Conservation (phyloP, 108 stramenopile genomes). For the Nitzschia sp. region DNA sequence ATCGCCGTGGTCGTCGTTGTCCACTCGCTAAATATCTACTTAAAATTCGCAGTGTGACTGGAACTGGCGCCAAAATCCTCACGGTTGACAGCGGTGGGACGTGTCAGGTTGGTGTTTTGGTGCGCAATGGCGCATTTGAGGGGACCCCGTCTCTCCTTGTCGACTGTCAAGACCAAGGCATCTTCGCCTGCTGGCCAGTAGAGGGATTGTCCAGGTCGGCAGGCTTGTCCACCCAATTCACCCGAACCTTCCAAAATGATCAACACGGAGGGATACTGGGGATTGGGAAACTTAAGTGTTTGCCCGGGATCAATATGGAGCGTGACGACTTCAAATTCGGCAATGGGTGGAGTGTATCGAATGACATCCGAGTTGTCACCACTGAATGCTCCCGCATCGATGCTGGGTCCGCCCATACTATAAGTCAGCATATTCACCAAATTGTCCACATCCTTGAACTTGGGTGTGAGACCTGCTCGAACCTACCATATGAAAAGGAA, state of each 20-base stretch:
- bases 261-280: constrained; percentile 54
- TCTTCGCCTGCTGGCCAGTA: constrained; percentile 47
- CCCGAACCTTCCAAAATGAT: constrained; percentile 74
- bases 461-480: constrained; percentile 97
- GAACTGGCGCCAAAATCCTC: constrained; percentile 22
- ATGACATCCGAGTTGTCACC: constrained; percentile 57
- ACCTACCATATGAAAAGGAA: constrained; percentile 41
- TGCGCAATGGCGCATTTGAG: constrained; percentile 71
- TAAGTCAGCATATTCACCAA: constrained; percentile 90
- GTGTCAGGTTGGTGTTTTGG: constrained; percentile 59
- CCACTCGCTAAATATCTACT: no score
- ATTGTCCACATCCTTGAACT: constrained; percentile 94
- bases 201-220: constrained; percentile 60
- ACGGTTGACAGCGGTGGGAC: constrained; percentile 42
- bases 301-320: constrained; percentile 63
- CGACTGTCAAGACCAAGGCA: constrained; percentile 47
- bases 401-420: constrained; percentile 68
- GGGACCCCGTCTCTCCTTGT: constrained; percentile 45
- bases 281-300: constrained; percentile 41
- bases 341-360: constrained; percentile 74
- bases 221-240: constrained; percentile 53
- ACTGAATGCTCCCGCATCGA: constrained; percentile 62
- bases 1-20: no score
- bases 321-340: constrained; percentile 77
- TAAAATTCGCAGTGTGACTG: no score